Conservation (phyloP, 306 rosid genomes). For the Morella rubra region DNA sequence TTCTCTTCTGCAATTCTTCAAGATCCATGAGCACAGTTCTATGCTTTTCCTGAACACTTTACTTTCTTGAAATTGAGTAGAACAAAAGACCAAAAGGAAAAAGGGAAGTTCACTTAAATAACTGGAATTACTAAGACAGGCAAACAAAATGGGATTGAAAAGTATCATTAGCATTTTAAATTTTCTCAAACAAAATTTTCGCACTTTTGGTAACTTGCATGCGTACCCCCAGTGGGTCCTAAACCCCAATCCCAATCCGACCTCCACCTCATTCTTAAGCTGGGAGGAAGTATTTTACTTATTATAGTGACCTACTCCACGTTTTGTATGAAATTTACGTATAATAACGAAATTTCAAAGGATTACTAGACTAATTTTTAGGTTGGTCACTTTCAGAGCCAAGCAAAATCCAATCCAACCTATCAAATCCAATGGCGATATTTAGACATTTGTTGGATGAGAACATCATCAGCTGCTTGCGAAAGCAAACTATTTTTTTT, state of each 20-base stretch:
- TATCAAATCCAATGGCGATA: neutral
- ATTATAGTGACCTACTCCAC: neutral
- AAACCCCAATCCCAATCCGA: neutral
- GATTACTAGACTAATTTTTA: neutral
- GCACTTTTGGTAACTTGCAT: neutral
- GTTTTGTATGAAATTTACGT: neutral
- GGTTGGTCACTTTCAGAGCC: neutral
- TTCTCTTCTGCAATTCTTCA: neutral
- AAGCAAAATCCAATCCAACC: constrained; percentile 1
- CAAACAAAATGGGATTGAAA: neutral
- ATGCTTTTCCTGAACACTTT: neutral
- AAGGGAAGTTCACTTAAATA: neutral
- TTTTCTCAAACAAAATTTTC: neutral
- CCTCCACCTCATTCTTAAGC: neutral
- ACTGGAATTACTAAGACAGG: neutral
- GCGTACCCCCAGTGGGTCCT: neutral
- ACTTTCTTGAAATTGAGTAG: neutral
- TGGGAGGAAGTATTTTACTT: neutral
- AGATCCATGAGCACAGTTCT: neutral
- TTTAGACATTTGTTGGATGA: neutral
- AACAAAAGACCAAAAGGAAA: neutral
- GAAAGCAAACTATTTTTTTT: neutral
- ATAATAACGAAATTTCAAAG: neutral
- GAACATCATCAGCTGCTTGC: neutral
- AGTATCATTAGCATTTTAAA: neutral